Evolutionary conservation across 495 filamentous ascomycete genomes (phyloP).

Genomic region (Aspergillus sclerotioniger): DNA sequence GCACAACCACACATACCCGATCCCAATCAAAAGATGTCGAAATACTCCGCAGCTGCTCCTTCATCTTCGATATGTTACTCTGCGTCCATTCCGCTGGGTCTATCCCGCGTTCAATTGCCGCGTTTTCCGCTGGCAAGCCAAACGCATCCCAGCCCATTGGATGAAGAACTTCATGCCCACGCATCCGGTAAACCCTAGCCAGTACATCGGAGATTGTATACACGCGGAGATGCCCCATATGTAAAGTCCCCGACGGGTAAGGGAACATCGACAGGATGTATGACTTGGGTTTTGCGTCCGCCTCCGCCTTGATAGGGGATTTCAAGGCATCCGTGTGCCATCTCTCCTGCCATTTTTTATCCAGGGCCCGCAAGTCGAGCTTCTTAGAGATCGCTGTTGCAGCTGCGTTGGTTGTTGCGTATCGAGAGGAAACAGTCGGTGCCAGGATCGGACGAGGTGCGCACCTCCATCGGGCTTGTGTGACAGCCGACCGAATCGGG

Average conservation of each 20-base stretch:
- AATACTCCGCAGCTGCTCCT: conserved; percentile 72
- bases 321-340: conserved; percentile 39
- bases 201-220: conserved; percentile 90
- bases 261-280: conserved; percentile 93
- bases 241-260: conserved; percentile 85
- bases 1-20: conserved; percentile 56
- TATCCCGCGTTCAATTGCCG: conserved; percentile 82
- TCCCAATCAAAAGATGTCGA: conserved; percentile 81
- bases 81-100: conserved; percentile 77
- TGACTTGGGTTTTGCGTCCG: conserved; percentile 48
- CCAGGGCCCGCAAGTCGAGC: conserved; percentile 64
- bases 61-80: conserved; percentile 79
- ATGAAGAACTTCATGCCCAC: conserved; percentile 72
- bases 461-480: conserved; percentile 23
- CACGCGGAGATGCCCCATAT: conserved; percentile 83
- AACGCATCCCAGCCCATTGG: conserved; percentile 97
- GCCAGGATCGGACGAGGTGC: conserved; percentile 15
- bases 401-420: conserved; percentile 21
- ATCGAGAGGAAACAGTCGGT: conserved; percentile 18
- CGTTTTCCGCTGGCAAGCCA: conserved; percentile 87
- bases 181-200: conserved; percentile 72
- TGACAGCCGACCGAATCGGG: conserved; percentile 18
- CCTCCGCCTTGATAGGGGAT: conserved; percentile 1
- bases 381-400: conserved; percentile 15
- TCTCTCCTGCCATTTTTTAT: conserved; percentile 70